Conservation (phyloP, 495 filamentous ascomycete genomes). For the Jackrogersella multiformis region DNA sequence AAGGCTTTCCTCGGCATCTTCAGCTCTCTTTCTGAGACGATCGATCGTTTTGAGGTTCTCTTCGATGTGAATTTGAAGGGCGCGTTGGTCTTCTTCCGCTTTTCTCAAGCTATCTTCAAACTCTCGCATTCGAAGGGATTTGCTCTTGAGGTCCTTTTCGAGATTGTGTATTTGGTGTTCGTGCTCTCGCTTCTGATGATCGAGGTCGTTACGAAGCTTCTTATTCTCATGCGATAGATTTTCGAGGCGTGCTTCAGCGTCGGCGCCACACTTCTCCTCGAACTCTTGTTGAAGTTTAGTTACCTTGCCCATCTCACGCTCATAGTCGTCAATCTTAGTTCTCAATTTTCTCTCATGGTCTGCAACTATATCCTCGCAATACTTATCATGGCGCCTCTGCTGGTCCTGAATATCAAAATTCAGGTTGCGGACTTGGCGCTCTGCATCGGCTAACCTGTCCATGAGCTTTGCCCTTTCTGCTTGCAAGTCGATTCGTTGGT, state of each 20-base stretch:
- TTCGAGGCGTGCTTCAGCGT: conserved; percentile 44
- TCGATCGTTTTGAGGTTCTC: conserved; percentile 46
- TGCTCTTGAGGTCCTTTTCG: conserved; percentile 34
- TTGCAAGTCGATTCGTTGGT: conserved; percentile 63
- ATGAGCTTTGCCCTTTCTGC: conserved; percentile 65
- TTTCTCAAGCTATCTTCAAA: conserved; percentile 38
- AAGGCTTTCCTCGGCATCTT: conserved; percentile 46
- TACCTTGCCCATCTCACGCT: conserved; percentile 46
- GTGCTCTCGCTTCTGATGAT: conserved; percentile 46
- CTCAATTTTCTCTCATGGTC: conserved; percentile 42
- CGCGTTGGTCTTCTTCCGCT: conserved; percentile 26
- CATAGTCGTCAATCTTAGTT: conserved; percentile 49
- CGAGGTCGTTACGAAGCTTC: conserved; percentile 37
- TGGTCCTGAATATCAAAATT: conserved; percentile 55
- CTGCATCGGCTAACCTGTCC: conserved; percentile 66
- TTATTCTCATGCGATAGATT: conserved; percentile 45
- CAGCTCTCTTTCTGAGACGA: conserved; percentile 43
- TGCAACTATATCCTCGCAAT: conserved; percentile 35
- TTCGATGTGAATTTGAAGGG: conserved; percentile 40
- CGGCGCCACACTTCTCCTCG: conserved; percentile 41
- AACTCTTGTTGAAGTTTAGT: conserved; percentile 45
- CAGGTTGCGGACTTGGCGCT: conserved; percentile 51
- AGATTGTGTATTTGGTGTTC: conserved; percentile 41
- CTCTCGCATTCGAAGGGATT: conserved; percentile 28
- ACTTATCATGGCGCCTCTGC: conserved; percentile 35